A percentile compares a stretch with the other conserved stretches of the same genome.
These are phyloP conservation scores for Bipolaris sorokiniana DNA, from an alignment of 2,329 filamentous ascomycete species.

Conservation along the genomic window DNA sequence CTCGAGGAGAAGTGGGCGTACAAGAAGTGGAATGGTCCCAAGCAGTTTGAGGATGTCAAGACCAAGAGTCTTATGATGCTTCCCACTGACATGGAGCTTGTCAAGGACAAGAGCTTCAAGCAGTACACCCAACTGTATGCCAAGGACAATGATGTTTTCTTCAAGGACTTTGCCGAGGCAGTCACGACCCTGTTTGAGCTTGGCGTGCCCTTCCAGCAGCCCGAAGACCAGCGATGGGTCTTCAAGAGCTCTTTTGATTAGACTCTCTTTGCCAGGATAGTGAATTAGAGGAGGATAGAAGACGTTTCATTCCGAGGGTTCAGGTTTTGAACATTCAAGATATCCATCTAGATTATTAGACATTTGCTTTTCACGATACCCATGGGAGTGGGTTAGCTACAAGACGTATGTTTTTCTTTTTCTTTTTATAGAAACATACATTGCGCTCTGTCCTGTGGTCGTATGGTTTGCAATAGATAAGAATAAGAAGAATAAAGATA, in stretches of 20 bases:
- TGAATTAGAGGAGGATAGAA: not conserved
- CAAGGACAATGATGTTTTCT: conserved; percentile 88
- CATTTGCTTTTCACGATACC: conserved; percentile 13
- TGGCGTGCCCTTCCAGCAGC: conserved; percentile 80
- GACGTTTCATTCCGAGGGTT: conserved; percentile 15
- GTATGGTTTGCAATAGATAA: not conserved
- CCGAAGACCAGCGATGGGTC: conserved; percentile 52
- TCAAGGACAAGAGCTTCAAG: conserved; percentile 88
- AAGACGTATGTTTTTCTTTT: not conserved
- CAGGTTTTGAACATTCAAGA: conserved; percentile 24
- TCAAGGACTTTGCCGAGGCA: conserved; percentile 86
- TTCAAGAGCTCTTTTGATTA: conserved; percentile 56
- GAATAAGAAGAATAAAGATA: not conserved
- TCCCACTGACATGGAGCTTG: conserved; percentile 84
- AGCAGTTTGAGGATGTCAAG: conserved; percentile 87
- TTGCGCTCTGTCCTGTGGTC: not conserved
- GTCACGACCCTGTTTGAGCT: conserved; percentile 88
- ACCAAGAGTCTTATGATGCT: conserved; percentile 97
- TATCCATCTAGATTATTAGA: conserved; percentile 42
- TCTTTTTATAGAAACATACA: not conserved
- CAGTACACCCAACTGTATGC: conserved; percentile 84
- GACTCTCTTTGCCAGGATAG: not conserved
- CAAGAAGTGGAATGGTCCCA: conserved; percentile 96
- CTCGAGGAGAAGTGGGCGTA: conserved; percentile 90
- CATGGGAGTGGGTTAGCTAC: not conserved